Evolutionary conservation across 441 rosid species (phyloP).

Genomic region (Pelargonium australe): DNA sequence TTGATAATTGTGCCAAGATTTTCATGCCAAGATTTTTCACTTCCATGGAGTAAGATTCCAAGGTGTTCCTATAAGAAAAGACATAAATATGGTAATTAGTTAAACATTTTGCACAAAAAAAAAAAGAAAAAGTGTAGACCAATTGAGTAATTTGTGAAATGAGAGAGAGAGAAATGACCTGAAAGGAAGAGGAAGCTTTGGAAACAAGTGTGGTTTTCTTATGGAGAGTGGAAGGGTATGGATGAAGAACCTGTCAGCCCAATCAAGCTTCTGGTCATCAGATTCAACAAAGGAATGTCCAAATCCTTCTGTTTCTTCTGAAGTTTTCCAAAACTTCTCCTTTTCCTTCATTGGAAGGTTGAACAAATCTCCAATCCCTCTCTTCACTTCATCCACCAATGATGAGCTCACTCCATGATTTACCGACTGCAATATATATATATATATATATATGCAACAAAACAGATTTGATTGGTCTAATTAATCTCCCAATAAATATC

Average conservation of each 20-base stretch:
- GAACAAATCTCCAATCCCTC: slow-evolving; percentile 36
- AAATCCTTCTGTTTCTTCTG: slow-evolving; percentile 46
- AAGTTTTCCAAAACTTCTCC: slow-evolving; percentile 35
- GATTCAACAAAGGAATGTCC: slow-evolving; percentile 49
- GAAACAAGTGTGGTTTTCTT: slow-evolving; percentile 43
- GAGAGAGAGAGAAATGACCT: slow-evolving; percentile 35
- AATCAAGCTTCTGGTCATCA: slow-evolving; percentile 51
- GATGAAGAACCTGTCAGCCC: slow-evolving; percentile 44
- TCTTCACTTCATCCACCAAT: slow-evolving; percentile 37
- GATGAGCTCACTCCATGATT: slow-evolving; percentile 39
- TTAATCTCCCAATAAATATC: no score
- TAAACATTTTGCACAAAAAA: no score
- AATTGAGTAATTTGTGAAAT: no score
- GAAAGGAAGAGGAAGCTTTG: slow-evolving; percentile 42
- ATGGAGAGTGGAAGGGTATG: slow-evolving; percentile 29
- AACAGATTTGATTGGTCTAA: no score
- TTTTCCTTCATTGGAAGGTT: slow-evolving; percentile 48
- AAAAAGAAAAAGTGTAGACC: no score
- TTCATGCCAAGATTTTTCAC: slow-evolving; percentile 25
- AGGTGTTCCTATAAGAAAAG: slow-evolving; percentile 28
- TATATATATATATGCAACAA: no score
- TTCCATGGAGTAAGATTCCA: slow-evolving; percentile 29
- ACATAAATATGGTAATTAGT: no score
- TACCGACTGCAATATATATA: slow-evolving; percentile 23
- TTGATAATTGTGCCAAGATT: slow-evolving; percentile 24